Evolutionary conservation across 192 early-diverging fungal genomes (phyloP), one percentile per base, ranked within the genome.

Genomic region (Umbelopsis sp.): DNA sequence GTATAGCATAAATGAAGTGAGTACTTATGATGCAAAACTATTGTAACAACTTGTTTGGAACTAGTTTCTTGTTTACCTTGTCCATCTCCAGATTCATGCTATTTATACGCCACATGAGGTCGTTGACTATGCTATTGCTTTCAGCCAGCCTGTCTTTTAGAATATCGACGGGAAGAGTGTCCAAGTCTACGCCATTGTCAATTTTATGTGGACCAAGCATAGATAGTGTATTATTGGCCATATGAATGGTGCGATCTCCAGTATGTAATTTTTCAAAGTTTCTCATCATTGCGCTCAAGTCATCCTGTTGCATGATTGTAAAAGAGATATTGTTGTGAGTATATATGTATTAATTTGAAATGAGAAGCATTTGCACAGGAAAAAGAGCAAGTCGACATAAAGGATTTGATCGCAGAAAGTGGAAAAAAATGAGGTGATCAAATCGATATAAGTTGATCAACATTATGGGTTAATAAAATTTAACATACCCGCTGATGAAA

Each of bases 71-170:
- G 56, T 62, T 62, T 62, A 62, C 56, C 56, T 62, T 62, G 31
- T 62, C 56, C 17, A 62, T 62, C 26, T 62, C 56, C 10, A 62
- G 31, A 62, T 34, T 62, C 56, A 62, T 62, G 56, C 56, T 62
- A n/a, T 62, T 62, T 34, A 62, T 62, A 32, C 56, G 56, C 56
- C 56, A 62, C 56, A 62, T 62, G 14, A 62, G 56, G 14, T 62
- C 56, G 29, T 32, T 29, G 16, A 62, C 56, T 62, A 62, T 62
- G 17, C 56, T 17, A 31, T 62, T 62, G 34, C 26, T 62, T 31
- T 62, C 56, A 7, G 56, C 31, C 20, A 62, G 31, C 34, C 26
- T 62, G 3, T 62, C 56, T 34, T 31, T 62, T 17, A 62, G 7
- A 11, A 31, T 31, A 8, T 62, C 56, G 24, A 31, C 29, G 7